Evolutionary conservation across 2,329 filamentous ascomycete species (phyloP), one percentile per base, ranked within the genome.

Genomic region (Penicillium sp.): DNA sequence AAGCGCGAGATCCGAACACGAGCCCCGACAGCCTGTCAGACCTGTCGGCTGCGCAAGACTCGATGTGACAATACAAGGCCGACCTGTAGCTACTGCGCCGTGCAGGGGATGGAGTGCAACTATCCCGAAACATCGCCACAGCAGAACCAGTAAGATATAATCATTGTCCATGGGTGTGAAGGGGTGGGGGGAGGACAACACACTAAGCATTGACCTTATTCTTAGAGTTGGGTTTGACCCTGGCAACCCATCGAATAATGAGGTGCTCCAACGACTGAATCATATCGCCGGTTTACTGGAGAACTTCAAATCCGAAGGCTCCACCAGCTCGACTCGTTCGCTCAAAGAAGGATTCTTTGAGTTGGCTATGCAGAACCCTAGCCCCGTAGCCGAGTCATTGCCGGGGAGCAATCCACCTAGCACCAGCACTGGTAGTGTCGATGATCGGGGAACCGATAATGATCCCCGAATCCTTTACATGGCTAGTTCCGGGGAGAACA

Each of bases 1-100:
- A 67, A 62, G 59, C 64, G 65, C 21, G 65, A 67, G 27, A 62
- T 61, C 54, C 65, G 64, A 23, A 67, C 64, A 45, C 64, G 65
- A 49, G 65, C 65, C n/a, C 64, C 64, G 27, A 67, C 65, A 27
- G 65, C 65, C 40, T 67, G 65, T 61, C 64, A 67, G 50, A 67
- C 62, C 25, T 67, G 65, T 51, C 64, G 65, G 43, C 41, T 65
- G 40, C 65, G 65, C 50, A 67, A 67, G 50, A 67, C 65, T 48
- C 64, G 65, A 59, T 67, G 65, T 51, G 62, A 67, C 60, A 67
- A 67, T 58, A 21, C 35, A 19, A 63, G 65, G 43, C 65, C 65
- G 19, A 50, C 56, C 42, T 67, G 65, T 64, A 67, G 64, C 54
- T 67, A 67, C 42, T 67, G 65, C 49, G 52, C 61, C 40, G 19